Evolutionary conservation across 257 asterid species (phyloP).

Genomic region (Eustoma russellianum): DNA sequence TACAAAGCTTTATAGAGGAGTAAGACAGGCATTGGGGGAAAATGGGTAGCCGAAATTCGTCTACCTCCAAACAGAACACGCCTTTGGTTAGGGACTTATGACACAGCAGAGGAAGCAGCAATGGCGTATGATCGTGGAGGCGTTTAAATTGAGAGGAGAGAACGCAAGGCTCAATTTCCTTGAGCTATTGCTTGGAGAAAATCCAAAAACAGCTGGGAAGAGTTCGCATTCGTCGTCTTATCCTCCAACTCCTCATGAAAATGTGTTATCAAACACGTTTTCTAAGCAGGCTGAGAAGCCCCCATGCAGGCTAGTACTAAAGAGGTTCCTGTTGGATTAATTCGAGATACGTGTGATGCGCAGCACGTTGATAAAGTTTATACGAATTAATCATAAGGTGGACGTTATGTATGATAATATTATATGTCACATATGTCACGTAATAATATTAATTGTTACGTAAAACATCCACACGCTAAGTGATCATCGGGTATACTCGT

Average conservation of each 20-base stretch:
- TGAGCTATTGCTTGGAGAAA: constrained; percentile 55
- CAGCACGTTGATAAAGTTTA: too few relatives aligned
- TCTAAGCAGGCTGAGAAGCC: constrained; percentile 5
- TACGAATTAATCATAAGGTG: too few relatives aligned
- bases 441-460: too few relatives aligned
- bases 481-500: too few relatives aligned
- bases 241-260: constrained; percentile 14
- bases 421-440: too few relatives aligned
- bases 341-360: too few relatives aligned
- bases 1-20: constrained; percentile 82
- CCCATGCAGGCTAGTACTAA: constrained; percentile 1
- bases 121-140: constrained; percentile 90
- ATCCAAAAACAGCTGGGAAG: constrained; percentile 4
- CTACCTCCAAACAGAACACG: constrained; percentile 84
- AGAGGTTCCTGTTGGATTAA: too few relatives aligned
- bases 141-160: constrained; percentile 75
- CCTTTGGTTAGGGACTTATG: constrained; percentile 92
- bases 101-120: constrained; percentile 93
- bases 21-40: constrained; percentile 97
- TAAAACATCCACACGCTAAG: too few relatives aligned
- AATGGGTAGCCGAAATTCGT: constrained; percentile 97
- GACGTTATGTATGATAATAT: too few relatives aligned
- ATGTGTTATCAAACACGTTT: background rate
- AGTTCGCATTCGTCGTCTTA: constrained; percentile 11
- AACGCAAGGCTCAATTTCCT: constrained; percentile 85